These are phyloP conservation scores for Chiua virens DNA, from an alignment of 768 basidiomycete species.

Conservation along the genomic window DNA sequence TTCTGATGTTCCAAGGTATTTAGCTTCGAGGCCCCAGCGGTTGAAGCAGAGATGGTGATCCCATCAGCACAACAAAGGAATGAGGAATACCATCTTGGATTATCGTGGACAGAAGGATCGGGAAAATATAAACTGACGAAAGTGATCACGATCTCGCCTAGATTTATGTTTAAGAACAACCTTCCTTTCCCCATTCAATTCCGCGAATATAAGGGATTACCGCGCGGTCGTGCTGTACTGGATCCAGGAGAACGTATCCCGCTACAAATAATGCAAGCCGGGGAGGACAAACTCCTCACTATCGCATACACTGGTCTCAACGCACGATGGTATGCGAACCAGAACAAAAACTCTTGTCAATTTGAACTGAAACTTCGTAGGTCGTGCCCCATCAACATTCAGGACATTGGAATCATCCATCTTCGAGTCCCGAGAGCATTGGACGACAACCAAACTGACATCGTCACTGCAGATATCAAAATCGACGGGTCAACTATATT, in stretches of 20 bases:
- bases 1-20: constrained; percentile 51
- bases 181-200: constrained; percentile 68
- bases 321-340: constrained; percentile 64
- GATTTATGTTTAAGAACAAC: constrained; percentile 88
- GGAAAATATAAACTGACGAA: constrained; percentile 98
- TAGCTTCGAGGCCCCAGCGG: constrained; percentile 87
- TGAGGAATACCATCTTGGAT: constrained; percentile 75
- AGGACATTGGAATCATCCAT: constrained; percentile 84
- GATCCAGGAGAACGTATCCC: constrained; percentile 68
- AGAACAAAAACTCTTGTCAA: not conserved
- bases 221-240: constrained; percentile 59
- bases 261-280: constrained; percentile 63
- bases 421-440: constrained; percentile 59
- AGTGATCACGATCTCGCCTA: constrained; percentile 86
- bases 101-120: constrained; percentile 92
- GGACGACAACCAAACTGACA: constrained; percentile 40
- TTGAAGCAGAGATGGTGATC: constrained; percentile 82
- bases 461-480: constrained; percentile 76
- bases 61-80: constrained; percentile 59
- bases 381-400: constrained; percentile 90
- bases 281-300: constrained; percentile 74
- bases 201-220: constrained; percentile 80
- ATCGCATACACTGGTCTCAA: constrained; percentile 86
- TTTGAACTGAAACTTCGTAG: constrained; percentile 38
- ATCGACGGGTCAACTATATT: constrained; percentile 90